phyloP scores from a whole-genome alignment of 2,329 filamentous ascomycete genomes.

The Cercospora sp. region DNA sequence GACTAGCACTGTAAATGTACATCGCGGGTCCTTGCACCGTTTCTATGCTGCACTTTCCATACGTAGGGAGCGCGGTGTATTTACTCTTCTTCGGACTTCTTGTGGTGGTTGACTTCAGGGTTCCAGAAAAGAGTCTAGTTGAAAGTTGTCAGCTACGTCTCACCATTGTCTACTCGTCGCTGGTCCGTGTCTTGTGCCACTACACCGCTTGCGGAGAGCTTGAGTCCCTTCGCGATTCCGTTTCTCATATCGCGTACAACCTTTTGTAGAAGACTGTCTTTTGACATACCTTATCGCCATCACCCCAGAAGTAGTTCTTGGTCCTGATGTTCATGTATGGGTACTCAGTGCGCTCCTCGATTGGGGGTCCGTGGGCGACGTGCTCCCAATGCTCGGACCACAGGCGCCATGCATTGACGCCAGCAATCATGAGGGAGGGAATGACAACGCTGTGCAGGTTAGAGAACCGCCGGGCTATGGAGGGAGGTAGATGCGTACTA shows the following conservation, averaged over 20 bases:
- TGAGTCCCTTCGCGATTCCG: neutral
- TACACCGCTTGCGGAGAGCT: neutral
- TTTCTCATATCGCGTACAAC: neutral
- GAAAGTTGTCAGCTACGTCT: neutral
- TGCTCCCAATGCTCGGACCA: constrained; percentile 99
- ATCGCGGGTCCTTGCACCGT: neutral
- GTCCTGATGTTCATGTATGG: constrained; percentile 95
- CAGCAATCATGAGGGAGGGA: constrained; percentile 70
- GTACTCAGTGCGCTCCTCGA: constrained; percentile 91
- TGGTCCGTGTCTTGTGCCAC: neutral
- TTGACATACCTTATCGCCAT: constrained; percentile 83
- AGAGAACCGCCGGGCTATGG: constrained; percentile 1
- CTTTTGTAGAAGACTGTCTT: neutral
- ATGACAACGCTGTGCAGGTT: constrained; percentile 56
- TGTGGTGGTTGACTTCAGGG: constrained; percentile 86
- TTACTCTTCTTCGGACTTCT: constrained; percentile 11
- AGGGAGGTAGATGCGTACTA: constrained; percentile 66
- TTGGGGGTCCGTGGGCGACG: constrained; percentile 78
- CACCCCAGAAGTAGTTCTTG: constrained; percentile 93
- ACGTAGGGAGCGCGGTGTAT: neutral
- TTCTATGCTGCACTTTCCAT: neutral
- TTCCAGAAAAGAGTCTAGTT: constrained; percentile 72
- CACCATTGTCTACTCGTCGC: constrained; percentile 10
- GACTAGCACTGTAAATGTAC: neutral
- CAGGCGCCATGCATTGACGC: constrained; percentile 82